A percentile compares a stretch with the other conserved stretches of the same genome.
These are phyloP conservation scores for Sporothrix euskadiensis DNA, from an alignment of 2,329 filamentous ascomycete genomes.

Conservation along the genomic window DNA sequence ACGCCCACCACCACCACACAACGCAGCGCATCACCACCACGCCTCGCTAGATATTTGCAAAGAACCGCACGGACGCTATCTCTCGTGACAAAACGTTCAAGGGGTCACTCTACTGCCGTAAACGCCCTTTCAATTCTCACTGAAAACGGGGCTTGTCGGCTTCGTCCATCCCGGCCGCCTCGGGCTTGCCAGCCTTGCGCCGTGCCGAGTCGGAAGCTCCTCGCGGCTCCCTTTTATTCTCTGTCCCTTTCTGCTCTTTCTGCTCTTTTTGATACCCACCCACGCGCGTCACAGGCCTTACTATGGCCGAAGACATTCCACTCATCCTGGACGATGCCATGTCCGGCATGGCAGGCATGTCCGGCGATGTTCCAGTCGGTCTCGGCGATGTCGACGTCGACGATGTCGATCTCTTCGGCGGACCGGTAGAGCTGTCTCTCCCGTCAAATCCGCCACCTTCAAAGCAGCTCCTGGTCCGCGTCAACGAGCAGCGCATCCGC, in stretches of 20 bases:
- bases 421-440: constrained; percentile 50
- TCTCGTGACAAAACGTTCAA: too few relatives aligned
- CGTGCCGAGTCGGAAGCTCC: neutral
- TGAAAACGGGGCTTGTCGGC: neutral
- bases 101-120: neutral
- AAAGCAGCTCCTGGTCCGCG: constrained; percentile 68
- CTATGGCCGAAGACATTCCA: constrained; percentile 24
- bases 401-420: constrained; percentile 56
- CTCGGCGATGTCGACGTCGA: constrained; percentile 65
- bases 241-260: neutral
- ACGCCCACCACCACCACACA: neutral
- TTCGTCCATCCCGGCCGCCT: neutral
- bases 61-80: neutral
- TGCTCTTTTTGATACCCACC: neutral
- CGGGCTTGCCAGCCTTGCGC: constrained; percentile 5
- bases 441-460: constrained; percentile 50
- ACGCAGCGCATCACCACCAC: neutral
- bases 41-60: too few relatives aligned
- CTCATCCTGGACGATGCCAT: constrained; percentile 30
- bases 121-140: neutral
- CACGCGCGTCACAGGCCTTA: neutral
- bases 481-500: constrained; percentile 73
- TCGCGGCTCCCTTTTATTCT: neutral
- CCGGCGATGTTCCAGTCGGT: constrained; percentile 52
- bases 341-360: constrained; percentile 44